Evolutionary conservation across 768 basidiomycete species (phyloP).

Genomic region (Artomyces pyxidatus): DNA sequence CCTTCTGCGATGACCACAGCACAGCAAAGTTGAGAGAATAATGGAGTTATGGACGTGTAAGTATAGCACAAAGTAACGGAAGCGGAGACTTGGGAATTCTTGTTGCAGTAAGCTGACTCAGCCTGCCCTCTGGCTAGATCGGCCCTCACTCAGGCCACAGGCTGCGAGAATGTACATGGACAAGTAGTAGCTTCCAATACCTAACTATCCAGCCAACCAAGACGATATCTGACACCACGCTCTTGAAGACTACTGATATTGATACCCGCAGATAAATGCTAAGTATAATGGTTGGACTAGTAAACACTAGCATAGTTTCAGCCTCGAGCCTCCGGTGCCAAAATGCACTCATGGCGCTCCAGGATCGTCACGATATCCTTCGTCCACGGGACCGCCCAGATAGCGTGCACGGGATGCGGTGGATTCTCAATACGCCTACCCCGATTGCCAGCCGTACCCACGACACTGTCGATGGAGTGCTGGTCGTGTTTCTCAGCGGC

Average conservation of each 20-base stretch:
- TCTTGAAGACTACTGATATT: neutral
- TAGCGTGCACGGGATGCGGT: neutral
- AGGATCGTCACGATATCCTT: neutral
- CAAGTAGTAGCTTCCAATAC: neutral
- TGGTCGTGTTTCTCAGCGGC: neutral
- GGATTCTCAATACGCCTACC: neutral
- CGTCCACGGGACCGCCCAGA: neutral
- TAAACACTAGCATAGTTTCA: neutral
- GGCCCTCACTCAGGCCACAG: neutral
- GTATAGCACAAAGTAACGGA: too few relatives aligned
- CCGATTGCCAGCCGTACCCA: neutral
- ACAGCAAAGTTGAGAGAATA: too few relatives aligned
- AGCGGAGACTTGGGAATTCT: too few relatives aligned
- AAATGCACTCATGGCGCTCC: neutral
- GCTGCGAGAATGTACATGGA: neutral
- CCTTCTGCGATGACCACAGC: neutral
- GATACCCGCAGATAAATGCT: neutral
- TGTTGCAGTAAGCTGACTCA: too few relatives aligned
- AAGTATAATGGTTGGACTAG: neutral
- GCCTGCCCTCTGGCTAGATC: too few relatives aligned
- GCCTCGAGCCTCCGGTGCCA: neutral
- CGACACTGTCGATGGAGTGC: neutral
- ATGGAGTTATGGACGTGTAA: too few relatives aligned
- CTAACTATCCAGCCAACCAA: neutral
- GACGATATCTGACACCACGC: neutral